Evolutionary conservation across 805 yeast species (phyloP).

Genomic region (Kazachstania psychrophila): DNA sequence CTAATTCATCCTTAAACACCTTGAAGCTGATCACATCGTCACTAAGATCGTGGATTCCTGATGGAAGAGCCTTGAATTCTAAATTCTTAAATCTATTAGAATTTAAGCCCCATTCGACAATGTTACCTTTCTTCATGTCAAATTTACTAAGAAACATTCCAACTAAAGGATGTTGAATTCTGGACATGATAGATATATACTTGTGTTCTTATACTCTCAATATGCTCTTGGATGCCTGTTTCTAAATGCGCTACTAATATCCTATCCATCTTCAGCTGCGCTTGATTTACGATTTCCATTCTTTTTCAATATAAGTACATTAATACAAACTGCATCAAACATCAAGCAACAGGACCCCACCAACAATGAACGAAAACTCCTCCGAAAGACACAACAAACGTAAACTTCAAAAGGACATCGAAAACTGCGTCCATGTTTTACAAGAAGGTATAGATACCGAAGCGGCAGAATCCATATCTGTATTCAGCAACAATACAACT

Average conservation of each 20-base stretch:
- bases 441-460: conserved; percentile 24
- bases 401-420: conserved; percentile 15
- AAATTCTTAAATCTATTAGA: conserved; percentile 32
- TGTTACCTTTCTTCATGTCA: conserved; percentile 28
- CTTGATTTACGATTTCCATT: no score
- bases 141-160: conserved; percentile 26
- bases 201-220: not conserved
- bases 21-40: conserved; percentile 49
- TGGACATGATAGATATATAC: no score
- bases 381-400: conserved; percentile 2
- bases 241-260: no score
- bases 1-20: conserved; percentile 22
- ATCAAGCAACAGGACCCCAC: no score
- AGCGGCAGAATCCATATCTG: conserved; percentile 23
- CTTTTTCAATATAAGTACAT: no score
- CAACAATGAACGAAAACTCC: no score
- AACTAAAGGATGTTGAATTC: conserved; percentile 2
- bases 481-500: conserved; percentile 16
- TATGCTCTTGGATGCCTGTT: not conserved
- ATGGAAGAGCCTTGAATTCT: conserved; percentile 59
- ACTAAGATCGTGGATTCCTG: conserved; percentile 49
- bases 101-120: conserved; percentile 19
- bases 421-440: conserved; percentile 13
- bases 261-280: no score
- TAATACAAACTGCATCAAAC: no score